Conservation (phyloP, 345 rosid genomes). For the Litchi chinensis region DNA sequence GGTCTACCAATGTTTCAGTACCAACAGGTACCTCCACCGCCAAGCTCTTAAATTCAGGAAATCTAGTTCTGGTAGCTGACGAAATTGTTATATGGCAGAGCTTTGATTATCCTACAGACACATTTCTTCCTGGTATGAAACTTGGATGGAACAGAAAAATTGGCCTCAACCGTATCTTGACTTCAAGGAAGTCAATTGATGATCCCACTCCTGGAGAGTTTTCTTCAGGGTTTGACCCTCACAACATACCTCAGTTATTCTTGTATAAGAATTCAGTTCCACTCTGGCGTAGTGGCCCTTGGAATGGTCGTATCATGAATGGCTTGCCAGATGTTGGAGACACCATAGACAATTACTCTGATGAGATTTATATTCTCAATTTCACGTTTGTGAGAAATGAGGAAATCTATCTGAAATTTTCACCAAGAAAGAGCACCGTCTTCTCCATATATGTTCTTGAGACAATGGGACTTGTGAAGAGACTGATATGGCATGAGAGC, state of each 20-base stretch:
- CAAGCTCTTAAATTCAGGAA: constrained; percentile 59
- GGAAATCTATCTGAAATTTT: background rate
- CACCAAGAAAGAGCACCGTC: background rate
- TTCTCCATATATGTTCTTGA: background rate
- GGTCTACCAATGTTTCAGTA: constrained; percentile 52
- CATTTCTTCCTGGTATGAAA: constrained; percentile 48
- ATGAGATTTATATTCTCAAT: background rate
- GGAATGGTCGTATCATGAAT: constrained; percentile 68
- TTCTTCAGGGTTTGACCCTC: constrained; percentile 42
- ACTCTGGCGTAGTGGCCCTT: constrained; percentile 57
- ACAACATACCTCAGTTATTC: constrained; percentile 49
- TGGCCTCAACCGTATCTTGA: constrained; percentile 39
- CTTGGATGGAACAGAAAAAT: constrained; percentile 22
- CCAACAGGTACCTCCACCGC: background rate
- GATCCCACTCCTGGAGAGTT: constrained; percentile 55
- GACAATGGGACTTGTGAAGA: background rate
- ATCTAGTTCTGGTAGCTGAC: constrained; percentile 51
- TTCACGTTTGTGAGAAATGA: background rate
- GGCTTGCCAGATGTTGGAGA: constrained; percentile 50
- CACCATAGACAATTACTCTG: no score
- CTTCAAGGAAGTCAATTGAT: constrained; percentile 51
- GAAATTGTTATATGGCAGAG: constrained; percentile 58
- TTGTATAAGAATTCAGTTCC: constrained; percentile 34
- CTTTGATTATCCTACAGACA: constrained; percentile 69
- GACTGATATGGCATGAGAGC: constrained; percentile 9